Conservation (phyloP, 192 early-diverging fungal genomes). For the Entomortierella beljakovae region DNA sequence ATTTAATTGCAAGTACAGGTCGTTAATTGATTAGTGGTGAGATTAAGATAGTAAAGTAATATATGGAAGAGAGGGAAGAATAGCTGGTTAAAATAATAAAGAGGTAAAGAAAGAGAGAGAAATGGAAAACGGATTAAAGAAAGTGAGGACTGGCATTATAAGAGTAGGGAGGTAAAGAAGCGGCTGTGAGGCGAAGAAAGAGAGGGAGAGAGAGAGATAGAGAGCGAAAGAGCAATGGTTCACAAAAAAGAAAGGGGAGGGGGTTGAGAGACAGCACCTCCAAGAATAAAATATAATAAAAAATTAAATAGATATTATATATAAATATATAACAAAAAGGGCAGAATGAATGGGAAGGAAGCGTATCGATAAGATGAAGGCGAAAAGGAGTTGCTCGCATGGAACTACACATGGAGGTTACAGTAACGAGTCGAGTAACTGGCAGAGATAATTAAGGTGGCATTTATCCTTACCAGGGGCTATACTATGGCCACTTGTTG, state of each 20-base stretch:
- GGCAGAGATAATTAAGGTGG: background rate
- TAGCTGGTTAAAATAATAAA: background rate
- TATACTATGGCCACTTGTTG: background rate
- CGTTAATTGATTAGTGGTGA: too few relatives aligned
- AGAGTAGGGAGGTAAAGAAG: background rate
- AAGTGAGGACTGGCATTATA: background rate
- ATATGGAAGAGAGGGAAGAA: too few relatives aligned
- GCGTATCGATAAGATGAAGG: background rate
- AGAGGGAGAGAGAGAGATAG: background rate
- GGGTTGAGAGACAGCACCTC: too few relatives aligned
- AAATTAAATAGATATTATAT: background rate
- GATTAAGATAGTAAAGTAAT: too few relatives aligned
- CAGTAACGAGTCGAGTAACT: background rate
- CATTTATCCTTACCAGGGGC: background rate
- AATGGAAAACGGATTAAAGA: constrained; percentile 8
- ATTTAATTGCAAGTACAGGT: too few relatives aligned
- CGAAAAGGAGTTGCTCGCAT: background rate
- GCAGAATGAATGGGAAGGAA: too few relatives aligned
- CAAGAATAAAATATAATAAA: too few relatives aligned
- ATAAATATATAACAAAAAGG: background rate
- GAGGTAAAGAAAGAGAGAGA: background rate
- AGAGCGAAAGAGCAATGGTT: too few relatives aligned
- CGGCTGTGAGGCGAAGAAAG: background rate
- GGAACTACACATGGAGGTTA: background rate
- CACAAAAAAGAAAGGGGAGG: constrained; percentile 5